Base-by-base conservation (phyloP, 306 rosid species). In the Dalbergia oliveri region DNA sequence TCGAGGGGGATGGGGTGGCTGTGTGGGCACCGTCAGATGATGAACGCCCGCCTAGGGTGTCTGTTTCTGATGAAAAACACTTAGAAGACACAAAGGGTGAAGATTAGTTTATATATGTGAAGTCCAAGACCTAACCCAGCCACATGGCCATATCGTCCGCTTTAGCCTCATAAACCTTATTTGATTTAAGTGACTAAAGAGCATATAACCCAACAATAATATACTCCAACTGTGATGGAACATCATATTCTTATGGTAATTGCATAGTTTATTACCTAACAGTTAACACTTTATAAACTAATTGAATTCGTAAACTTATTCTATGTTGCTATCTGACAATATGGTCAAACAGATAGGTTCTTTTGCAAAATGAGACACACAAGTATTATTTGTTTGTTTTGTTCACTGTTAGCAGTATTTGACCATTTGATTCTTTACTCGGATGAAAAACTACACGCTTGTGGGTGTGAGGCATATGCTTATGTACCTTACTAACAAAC, bases 191-290 rank as follows among this genome's bases (percentile, higher is more conserved):
- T n/a, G n/a, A n/a, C n/a, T n/a, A n/a, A n/a, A n/a, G n/a, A n/a
- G n/a, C n/a, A n/a, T n/a, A n/a, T n/a, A n/a, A n/a, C n/a, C n/a
- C n/a, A n/a, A n/a, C n/a, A n/a, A n/a, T n/a, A 26, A 5, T 50
- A 51, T 37, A 72, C 72, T 72, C 86, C 79, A 43, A 83, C 31
- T 77, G 26, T 54, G 35, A 44, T 77, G 75, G 86, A 83, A 56
- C 75, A 66, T 41, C 79, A 10, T 43, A 66, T 78, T 44, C 11
- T 33, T 35, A 57, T 15, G 18, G 71, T 19, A n/a, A 47, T 15
- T 59, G 51, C 49, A 44, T 57, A 47, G 45, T 57, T 23, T 65
- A 49, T 50, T 11, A 54, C 66, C 18, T 16, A 35, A 12, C 9
- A 8, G 11, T n/a, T 41, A 57, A 39, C 9, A 18, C 77, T 35